Evolutionary conservation across 2,329 filamentous ascomycete genomes (phyloP), one percentile per base, ranked within the genome.

Genomic region (Monosporascus sp.): DNA sequence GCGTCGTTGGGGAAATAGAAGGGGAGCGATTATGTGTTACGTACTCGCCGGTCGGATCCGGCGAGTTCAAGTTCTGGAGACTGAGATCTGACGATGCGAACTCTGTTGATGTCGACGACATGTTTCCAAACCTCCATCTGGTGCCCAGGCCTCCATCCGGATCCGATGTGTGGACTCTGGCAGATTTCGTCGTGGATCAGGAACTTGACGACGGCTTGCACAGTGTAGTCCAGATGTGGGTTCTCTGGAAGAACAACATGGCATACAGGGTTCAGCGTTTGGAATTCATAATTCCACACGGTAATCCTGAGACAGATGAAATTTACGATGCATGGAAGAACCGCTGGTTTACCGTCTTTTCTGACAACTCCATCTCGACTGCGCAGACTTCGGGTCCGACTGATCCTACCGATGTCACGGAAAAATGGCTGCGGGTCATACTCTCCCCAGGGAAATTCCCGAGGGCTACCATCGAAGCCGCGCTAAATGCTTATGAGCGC

Each of bases 21-120:
- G 81, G 81, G 17, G 75, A 75, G 51, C 74, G 79, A 39, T 68
- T 83, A 15, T 81, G 93, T 50, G 84, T 90, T 38, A 93, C 90
- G 8, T 96, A 91, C 69, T 97, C 92, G 11, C 93, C 94, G 0
- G 84, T 94, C 58, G 88, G 91, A 31, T 82, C 85, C 41, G 89
- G 94, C 37, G 87, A 93, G 66, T 97, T 99, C 78, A 97, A 96
- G 69, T 92, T 99, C 66, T 99, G 92, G 90, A 79, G 75, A 58
- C 71, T 84, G n/a, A 82, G 82, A 50, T 81, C 88, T 18, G 82
- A 85, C 59, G 82, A 85, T 50, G 80, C 80, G 60, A 78, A 87
- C 62, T 76, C 74, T 2, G 68, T 90, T 20, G 77, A 84, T 8
- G 76, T 95, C 15, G 80, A 84, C 57, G 90, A 95, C 61, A 73